Evolutionary conservation across 805 yeast species (phyloP), one percentile per base, ranked within the genome.

Genomic region (Kluyveromyces siamensis): DNA sequence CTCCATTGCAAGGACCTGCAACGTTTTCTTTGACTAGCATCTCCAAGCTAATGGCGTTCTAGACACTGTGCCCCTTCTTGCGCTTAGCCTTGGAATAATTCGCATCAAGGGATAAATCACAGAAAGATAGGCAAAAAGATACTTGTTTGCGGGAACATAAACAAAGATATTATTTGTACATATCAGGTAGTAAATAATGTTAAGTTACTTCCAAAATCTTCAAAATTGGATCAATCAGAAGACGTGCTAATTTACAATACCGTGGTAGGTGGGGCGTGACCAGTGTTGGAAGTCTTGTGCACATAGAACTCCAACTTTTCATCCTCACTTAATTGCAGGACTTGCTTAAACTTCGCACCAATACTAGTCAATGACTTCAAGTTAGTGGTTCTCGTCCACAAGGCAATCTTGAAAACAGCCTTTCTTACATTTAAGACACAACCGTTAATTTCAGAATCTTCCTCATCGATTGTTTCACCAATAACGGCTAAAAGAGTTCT

Each of bases 401-500:
- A 74, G 63, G 95, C 91, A 67, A 91, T 77, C 70, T 88, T 85
- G 75, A 77, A 80, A 56, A 81, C 87, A 57, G 79, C 81, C 66
- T 80, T 83, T 76, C 96, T 86, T 61, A 86, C 81, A 68, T 87
- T 87, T 65, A 88, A 81, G 55, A 93, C 96, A 59, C 88, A 87
- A 63, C 99, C 99, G 67, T 87, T 90, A 56, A 93, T 93, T 72
- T 88, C 91, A 65, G 84, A 79, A 50, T 81, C 86, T 56, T 81
- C 89, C 55, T 79, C 81, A 65, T 86, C 93, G 58, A 91, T 83
- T 49, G 96, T 87, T 72, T 90, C 98, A 61, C 99, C 99, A 68
- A 93, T 87, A 49, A 87, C 87, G 45, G 95, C 83, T 59, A 93
- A 78, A 63, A 93, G 75, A 46, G 90, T 81, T 69, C 95, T 76